A percentile compares a stretch with the other conserved stretches of the same genome.
These are phyloP conservation scores for Fremontodendron californicum DNA, from an alignment of 345 rosid genomes.

Conservation along the genomic window DNA sequence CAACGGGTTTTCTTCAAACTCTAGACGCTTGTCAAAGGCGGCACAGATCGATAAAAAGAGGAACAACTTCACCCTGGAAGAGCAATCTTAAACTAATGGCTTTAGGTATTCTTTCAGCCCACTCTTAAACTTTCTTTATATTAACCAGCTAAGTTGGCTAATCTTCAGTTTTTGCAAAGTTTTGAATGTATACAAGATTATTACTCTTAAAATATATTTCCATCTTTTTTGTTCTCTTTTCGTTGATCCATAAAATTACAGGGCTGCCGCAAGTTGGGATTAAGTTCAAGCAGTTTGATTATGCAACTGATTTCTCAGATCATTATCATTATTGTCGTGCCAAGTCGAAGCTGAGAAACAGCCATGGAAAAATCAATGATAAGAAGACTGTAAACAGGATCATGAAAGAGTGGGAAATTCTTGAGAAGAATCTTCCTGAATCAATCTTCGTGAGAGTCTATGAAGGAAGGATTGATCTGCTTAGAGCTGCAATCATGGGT, in stretches of 20 bases:
- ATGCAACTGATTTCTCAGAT: constrained; percentile 1
- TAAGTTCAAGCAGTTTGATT: constrained; percentile 8
- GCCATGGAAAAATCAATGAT: neutral
- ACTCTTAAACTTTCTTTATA: too few relatives aligned
- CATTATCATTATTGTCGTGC: neutral
- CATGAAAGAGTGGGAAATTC: constrained; percentile 20
- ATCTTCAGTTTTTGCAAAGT: neutral
- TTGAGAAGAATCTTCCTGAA: constrained; percentile 17
- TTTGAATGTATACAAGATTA: neutral
- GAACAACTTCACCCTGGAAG: neutral
- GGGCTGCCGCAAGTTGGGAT: neutral
- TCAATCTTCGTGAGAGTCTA: constrained; percentile 21
- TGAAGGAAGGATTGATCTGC: constrained; percentile 18
- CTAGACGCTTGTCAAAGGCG: neutral
- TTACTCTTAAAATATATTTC: too few relatives aligned
- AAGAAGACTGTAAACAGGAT: neutral
- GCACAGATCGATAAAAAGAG: neutral
- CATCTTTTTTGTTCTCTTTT: neutral
- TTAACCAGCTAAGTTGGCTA: neutral
- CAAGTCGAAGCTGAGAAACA: neutral
- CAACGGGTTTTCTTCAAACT: neutral
- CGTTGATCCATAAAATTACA: neutral
- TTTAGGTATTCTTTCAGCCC: neutral
- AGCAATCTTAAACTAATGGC: neutral
- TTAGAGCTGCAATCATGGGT: constrained; percentile 16